Percentiles rank a stretch among this genome's conserved stretches.
Conservation (phyloP, 2,329 filamentous ascomycete species). For the Spiromastix sp. region DNA sequence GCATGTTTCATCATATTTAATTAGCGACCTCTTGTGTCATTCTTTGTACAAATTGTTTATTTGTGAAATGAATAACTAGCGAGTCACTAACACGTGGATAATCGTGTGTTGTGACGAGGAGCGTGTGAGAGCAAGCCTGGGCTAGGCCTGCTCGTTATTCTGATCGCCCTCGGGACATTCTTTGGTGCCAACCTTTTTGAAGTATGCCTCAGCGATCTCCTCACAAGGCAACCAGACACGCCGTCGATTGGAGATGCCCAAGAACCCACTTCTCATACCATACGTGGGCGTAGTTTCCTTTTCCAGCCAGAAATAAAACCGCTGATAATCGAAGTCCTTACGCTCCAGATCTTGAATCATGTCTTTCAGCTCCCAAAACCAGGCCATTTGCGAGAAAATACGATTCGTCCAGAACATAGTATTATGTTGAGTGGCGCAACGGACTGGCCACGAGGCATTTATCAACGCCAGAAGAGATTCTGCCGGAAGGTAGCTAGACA, state of each 20-base stretch:
- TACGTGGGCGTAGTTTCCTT: slow-evolving; percentile 10
- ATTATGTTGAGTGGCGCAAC: slow-evolving; percentile 1
- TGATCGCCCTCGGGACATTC: too few species aligned
- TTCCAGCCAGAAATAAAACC: slow-evolving; percentile 14
- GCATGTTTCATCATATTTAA: too few species aligned
- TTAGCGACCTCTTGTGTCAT: too few species aligned
- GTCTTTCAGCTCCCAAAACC: slow-evolving; percentile 4
- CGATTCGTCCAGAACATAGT: slow-evolving; percentile 1
- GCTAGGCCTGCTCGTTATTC: too few species aligned
- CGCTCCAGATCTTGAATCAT: background rate
- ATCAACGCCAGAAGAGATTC: background rate
- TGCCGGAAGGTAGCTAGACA: background rate
- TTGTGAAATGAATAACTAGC: too few species aligned
- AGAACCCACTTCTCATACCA: slow-evolving; percentile 15
- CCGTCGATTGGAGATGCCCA: slow-evolving; percentile 22
- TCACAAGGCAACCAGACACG: slow-evolving; percentile 19
- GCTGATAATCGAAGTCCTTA: too few species aligned
- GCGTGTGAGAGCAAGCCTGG: too few species aligned
- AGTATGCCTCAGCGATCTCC: slow-evolving; percentile 6
- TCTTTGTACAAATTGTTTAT: too few species aligned
- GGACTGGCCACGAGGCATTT: slow-evolving; percentile 4
- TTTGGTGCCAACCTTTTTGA: too few species aligned
- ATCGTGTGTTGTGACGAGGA: too few species aligned
- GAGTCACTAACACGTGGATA: too few species aligned
- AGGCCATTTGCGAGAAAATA: slow-evolving; percentile 1